Conservation (phyloP, 2,329 filamentous ascomycete genomes). For the Alternaria ethzedia region DNA sequence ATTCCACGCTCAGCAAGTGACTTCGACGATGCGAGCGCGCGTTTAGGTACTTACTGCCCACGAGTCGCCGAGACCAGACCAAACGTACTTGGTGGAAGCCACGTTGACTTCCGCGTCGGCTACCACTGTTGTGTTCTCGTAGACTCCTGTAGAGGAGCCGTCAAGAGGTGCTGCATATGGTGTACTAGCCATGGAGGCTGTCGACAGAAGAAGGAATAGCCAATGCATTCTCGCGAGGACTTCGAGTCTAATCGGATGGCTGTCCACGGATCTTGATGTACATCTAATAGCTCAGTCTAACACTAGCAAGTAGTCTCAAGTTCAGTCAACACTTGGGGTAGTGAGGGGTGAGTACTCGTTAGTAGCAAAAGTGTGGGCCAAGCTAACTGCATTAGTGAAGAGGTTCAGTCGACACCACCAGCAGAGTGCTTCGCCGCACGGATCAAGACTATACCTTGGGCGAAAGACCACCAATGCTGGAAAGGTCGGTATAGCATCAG, state of each 20-base stretch:
- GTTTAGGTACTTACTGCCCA: background rate
- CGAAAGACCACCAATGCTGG: background rate
- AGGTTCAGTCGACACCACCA: background rate
- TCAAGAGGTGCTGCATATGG: background rate
- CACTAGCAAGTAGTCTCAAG: background rate
- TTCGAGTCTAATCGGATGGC: background rate
- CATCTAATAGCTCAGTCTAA: background rate
- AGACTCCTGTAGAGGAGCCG: background rate
- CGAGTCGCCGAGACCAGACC: background rate
- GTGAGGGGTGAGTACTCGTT: background rate
- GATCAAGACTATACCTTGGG: background rate
- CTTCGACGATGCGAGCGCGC: fast-evolving
- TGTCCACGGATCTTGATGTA: background rate
- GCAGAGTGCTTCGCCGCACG: background rate
- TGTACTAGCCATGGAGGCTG: background rate
- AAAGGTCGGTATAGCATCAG: background rate
- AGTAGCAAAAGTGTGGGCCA: background rate
- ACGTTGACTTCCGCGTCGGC: background rate
- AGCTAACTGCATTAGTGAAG: background rate
- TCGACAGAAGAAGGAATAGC: background rate
- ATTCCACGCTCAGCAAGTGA: background rate
- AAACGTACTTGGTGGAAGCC: background rate
- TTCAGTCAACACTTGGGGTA: background rate
- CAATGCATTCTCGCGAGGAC: background rate
- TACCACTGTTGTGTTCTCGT: background rate